Percentiles rank a stretch among this genome's conserved stretches.
Conservation (phyloP, 2,329 filamentous ascomycete genomes). For the Fusarium sulawesiense region DNA sequence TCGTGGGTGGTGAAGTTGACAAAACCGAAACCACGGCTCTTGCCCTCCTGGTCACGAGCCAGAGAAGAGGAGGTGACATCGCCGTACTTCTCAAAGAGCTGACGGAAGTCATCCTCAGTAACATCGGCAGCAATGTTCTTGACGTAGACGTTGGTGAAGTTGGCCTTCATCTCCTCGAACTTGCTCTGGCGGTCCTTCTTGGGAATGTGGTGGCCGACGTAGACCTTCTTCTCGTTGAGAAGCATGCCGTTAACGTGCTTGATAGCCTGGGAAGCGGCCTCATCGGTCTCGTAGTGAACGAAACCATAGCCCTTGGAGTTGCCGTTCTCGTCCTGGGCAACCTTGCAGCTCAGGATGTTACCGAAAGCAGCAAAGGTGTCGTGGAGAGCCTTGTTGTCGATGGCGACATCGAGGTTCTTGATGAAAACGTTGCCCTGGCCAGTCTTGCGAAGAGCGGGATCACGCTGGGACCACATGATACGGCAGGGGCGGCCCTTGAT, state of each 20-base stretch:
- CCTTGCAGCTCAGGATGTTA: constrained; percentile 99
- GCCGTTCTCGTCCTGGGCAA: constrained; percentile 95
- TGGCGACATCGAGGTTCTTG: constrained; percentile 98
- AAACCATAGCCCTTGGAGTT: constrained; percentile 99
- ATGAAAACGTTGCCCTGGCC: constrained; percentile 99
- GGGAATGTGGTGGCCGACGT: constrained; percentile 98
- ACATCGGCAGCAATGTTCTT: constrained; percentile 93
- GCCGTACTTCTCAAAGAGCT: constrained; percentile 90
- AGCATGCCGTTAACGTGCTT: constrained; percentile 99
- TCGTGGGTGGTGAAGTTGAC: constrained; percentile 97
- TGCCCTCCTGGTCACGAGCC: constrained; percentile 87
- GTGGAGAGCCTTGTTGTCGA: constrained; percentile 99
- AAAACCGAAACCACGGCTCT: constrained; percentile 95
- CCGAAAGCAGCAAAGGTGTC: constrained; percentile 99
- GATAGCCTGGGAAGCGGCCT: constrained; percentile 96
- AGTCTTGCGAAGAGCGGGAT: constrained; percentile 98
- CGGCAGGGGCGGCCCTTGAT: constrained; percentile 99
- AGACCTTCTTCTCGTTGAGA: constrained; percentile 99
- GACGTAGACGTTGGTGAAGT: constrained; percentile 99
- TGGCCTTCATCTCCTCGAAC: constrained; percentile 99
- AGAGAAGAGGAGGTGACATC: constrained; percentile 96
- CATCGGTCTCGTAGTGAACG: constrained; percentile 99
- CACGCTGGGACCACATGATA: constrained; percentile 99
- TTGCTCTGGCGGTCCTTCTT: constrained; percentile 99
- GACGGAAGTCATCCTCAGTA: constrained; percentile 93